Conservation (phyloP, 2,329 filamentous ascomycete species). For the Alternaria incomplexa region DNA sequence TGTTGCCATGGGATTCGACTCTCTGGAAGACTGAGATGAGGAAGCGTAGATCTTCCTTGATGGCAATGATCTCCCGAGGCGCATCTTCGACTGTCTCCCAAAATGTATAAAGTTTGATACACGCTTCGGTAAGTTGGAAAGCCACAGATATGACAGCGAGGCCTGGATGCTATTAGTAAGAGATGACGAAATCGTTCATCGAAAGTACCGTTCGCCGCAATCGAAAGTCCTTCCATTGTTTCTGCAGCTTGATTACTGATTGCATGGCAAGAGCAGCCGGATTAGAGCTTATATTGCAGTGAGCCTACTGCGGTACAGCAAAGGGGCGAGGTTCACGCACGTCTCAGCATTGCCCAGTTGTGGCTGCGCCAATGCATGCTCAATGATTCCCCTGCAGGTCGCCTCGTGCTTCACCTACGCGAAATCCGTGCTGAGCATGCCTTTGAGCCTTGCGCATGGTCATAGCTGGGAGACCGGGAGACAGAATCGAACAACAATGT, state of each 20-base stretch:
- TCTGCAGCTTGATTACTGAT: not conserved
- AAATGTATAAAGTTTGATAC: slow-evolving; percentile 10
- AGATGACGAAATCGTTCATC: not conserved
- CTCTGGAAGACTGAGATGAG: slow-evolving; percentile 15
- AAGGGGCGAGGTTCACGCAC: not conserved
- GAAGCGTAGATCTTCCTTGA: slow-evolving; percentile 20
- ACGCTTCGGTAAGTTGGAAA: not conserved
- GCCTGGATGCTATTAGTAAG: not conserved
- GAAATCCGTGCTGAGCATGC: not conserved
- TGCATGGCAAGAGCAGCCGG: not conserved
- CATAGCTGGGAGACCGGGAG: not conserved
- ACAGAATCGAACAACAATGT: not conserved
- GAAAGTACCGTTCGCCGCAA: not conserved
- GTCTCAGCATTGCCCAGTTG: not conserved
- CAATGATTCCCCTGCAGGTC: not conserved
- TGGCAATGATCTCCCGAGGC: slow-evolving; percentile 13
- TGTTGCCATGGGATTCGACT: slow-evolving; percentile 1
- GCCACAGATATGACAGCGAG: not conserved
- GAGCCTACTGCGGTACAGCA: not conserved
- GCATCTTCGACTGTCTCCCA: slow-evolving; percentile 23
- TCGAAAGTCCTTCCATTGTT: not conserved
- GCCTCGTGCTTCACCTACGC: not conserved
- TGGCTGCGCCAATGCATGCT: not conserved
- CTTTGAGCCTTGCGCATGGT: not conserved
- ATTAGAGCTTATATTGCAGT: not conserved